These are phyloP conservation scores for Letharia lupina DNA, from an alignment of 495 filamentous ascomycete genomes.

Conservation along the genomic window DNA sequence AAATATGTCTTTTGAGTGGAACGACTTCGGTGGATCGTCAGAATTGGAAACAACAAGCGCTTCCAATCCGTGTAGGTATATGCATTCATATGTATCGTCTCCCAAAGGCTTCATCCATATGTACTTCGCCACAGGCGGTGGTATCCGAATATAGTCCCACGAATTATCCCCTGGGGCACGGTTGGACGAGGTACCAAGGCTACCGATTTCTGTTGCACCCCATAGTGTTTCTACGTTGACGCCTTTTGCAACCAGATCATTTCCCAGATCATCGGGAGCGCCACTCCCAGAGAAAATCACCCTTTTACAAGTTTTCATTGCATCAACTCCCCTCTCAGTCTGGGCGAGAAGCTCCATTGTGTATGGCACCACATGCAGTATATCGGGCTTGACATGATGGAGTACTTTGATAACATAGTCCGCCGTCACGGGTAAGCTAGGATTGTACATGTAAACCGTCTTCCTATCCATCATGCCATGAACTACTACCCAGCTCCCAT, in stretches of 20 bases:
- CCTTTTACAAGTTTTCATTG: slow-evolving; percentile 36
- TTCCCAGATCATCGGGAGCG: slow-evolving; percentile 51
- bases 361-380: slow-evolving; percentile 50
- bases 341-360: slow-evolving; percentile 47
- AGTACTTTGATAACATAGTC: slow-evolving; percentile 40
- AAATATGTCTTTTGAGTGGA: slow-evolving; percentile 55
- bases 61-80: slow-evolving; percentile 44
- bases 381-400: slow-evolving; percentile 39
- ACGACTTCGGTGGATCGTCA: slow-evolving; percentile 42
- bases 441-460: slow-evolving; percentile 43
- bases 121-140: slow-evolving; percentile 38
- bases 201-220: slow-evolving; percentile 50
- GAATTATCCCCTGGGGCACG: slow-evolving; percentile 39
- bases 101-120: slow-evolving; percentile 45
- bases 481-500: slow-evolving; percentile 6
- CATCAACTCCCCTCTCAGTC: slow-evolving; percentile 38
- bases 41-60: slow-evolving; percentile 47
- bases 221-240: slow-evolving; percentile 44
- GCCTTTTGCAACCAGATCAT: slow-evolving; percentile 40
- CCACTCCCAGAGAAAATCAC: slow-evolving; percentile 46
- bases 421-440: slow-evolving; percentile 47
- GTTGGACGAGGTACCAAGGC: slow-evolving; percentile 37
- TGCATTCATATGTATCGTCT: slow-evolving; percentile 42
- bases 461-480: slow-evolving; percentile 41
- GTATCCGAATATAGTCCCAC: slow-evolving; percentile 48